Evolutionary conservation across 495 filamentous ascomycete species (phyloP).

Genomic region (Cladorrhinum samala): DNA sequence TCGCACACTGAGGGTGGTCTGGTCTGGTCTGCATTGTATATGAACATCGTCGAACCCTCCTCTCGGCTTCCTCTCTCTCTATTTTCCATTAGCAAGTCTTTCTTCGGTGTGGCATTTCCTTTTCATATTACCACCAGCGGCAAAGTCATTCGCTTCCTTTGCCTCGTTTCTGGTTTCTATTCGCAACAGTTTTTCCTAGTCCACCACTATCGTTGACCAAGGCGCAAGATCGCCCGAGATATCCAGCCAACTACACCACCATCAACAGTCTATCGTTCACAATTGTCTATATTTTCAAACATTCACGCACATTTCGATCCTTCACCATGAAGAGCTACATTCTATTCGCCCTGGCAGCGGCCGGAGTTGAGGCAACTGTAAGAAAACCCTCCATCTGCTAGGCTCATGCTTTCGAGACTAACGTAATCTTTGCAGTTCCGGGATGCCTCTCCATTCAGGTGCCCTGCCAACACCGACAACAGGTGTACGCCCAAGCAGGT

Average conservation of each 20-base stretch:
- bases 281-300: slow-evolving; percentile 11
- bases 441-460: slow-evolving; percentile 54
- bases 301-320: neutral
- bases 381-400: slow-evolving; percentile 5
- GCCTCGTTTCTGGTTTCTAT: slow-evolving; percentile 33
- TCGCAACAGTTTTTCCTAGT: slow-evolving; percentile 12
- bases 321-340: slow-evolving; percentile 46
- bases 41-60: neutral
- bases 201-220: slow-evolving; percentile 24
- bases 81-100: slow-evolving; percentile 25
- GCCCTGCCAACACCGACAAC: slow-evolving; percentile 71
- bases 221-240: slow-evolving; percentile 18
- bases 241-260: slow-evolving; percentile 3
- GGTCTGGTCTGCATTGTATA: neutral
- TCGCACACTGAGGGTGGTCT: no score
- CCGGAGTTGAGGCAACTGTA: slow-evolving; percentile 53
- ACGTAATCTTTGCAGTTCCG: slow-evolving; percentile 43
- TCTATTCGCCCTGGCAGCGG: slow-evolving; percentile 52
- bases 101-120: slow-evolving; percentile 16
- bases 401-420: neutral
- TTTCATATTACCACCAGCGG: slow-evolving; percentile 28
- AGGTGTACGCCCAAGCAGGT: slow-evolving; percentile 61
- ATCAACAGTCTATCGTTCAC: slow-evolving; percentile 12
- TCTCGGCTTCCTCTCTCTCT: slow-evolving; percentile 17
- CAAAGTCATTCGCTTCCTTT: slow-evolving; percentile 56